These are phyloP conservation scores for Carallia pectinifolia DNA, from an alignment of 345 rosid genomes.

Conservation along the genomic window DNA sequence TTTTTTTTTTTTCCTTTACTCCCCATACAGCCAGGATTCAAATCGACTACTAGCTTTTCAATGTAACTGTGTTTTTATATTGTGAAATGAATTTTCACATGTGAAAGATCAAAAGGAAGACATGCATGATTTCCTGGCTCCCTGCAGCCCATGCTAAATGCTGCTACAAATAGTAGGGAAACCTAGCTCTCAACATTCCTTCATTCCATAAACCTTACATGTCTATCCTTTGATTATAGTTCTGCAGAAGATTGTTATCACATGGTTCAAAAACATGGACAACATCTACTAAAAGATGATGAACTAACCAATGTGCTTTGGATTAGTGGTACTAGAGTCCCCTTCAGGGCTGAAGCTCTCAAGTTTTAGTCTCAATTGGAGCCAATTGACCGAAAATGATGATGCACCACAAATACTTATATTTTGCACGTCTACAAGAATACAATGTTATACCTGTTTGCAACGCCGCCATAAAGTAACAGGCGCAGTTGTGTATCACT, in stretches of 20 bases:
- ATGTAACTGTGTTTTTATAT: no score
- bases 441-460: slow-evolving; percentile 49
- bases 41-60: background rate
- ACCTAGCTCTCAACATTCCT: background rate
- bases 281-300: background rate
- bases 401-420: no score
- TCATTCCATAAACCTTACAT: background rate
- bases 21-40: background rate
- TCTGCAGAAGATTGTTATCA: background rate
- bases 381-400: no score
- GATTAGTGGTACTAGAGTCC: no score
- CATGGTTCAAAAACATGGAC: background rate
- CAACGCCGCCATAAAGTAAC: slow-evolving; percentile 73
- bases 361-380: no score
- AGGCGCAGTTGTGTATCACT: slow-evolving; percentile 89
- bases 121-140: background rate
- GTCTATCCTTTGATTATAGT: background rate
- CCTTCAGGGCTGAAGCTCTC: no score
- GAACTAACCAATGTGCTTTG: background rate
- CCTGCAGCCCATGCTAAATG: background rate
- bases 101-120: background rate
- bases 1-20: background rate
- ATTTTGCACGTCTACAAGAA: no score
- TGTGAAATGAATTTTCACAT: no score
- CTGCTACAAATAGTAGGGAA: slow-evolving; percentile 1